Evolutionary conservation across 1,284 basidiomycete species (phyloP).

Genomic region (Heterobasidion parviporum): DNA sequence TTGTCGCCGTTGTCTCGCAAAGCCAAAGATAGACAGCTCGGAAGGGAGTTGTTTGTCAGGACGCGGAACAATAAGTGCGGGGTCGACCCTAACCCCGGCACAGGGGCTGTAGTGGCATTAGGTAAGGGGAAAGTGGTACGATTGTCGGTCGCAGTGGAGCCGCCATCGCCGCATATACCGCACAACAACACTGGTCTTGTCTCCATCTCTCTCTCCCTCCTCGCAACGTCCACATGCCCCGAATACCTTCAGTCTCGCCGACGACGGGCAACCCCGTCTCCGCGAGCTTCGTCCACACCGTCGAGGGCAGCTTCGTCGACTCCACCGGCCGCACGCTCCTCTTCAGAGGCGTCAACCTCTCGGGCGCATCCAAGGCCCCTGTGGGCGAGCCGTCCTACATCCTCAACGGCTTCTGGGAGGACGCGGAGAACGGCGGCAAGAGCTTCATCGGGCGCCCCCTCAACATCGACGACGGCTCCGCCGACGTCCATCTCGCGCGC

Average conservation of each 20-base stretch:
- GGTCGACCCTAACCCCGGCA: too few relatives aligned
- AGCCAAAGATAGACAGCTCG: too few relatives aligned
- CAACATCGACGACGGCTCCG: slow-evolving; percentile 76
- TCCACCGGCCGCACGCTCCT: slow-evolving; percentile 76
- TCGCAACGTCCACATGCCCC: slow-evolving; percentile 36
- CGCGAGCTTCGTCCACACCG: slow-evolving; percentile 57
- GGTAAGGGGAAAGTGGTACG: too few relatives aligned
- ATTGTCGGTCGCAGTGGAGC: too few relatives aligned
- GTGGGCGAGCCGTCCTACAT: slow-evolving; percentile 58
- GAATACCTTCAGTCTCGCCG: slow-evolving; percentile 53
- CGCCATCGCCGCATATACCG: too few relatives aligned
- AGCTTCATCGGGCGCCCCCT: slow-evolving; percentile 76
- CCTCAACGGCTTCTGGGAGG: slow-evolving; percentile 84
- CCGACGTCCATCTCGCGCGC: slow-evolving; percentile 83
- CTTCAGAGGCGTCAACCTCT: slow-evolving; percentile 89
- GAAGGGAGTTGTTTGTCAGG: too few relatives aligned
- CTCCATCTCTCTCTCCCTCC: not conserved
- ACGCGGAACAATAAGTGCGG: too few relatives aligned
- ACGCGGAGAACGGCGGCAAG: slow-evolving; percentile 66
- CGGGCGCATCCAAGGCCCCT: slow-evolving; percentile 83
- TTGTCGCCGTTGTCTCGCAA: too few relatives aligned
- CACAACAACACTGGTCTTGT: not conserved
- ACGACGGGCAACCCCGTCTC: slow-evolving; percentile 55
- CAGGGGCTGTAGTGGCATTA: too few relatives aligned
- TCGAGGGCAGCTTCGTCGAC: slow-evolving; percentile 77